These are phyloP conservation scores for Wickerhamia fluorescens DNA, from an alignment of 805 yeast genomes.

Conservation along the genomic window DNA sequence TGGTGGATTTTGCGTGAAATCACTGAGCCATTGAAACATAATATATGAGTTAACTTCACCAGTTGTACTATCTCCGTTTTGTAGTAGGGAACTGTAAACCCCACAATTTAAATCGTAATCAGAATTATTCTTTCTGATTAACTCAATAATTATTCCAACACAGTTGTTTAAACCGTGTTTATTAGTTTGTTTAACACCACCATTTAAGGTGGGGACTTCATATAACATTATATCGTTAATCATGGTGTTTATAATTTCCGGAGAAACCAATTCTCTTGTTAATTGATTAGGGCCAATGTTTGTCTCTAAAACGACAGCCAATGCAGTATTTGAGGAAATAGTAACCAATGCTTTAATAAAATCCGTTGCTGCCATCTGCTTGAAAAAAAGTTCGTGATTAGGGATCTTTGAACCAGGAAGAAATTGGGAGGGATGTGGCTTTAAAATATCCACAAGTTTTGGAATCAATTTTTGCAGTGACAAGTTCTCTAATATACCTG, in stretches of 20 bases:
- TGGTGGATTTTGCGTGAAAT: conserved; percentile 82
- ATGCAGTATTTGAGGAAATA: conserved; percentile 72
- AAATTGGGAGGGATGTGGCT: conserved; percentile 59
- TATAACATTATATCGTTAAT: conserved; percentile 64
- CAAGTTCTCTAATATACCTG: conserved; percentile 75
- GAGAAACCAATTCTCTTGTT: conserved; percentile 83
- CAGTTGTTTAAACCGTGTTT: conserved; percentile 90
- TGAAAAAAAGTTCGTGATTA: conserved; percentile 31
- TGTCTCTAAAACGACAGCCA: conserved; percentile 77
- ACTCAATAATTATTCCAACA: conserved; percentile 90
- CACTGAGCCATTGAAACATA: conserved; percentile 39
- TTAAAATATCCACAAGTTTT: conserved; percentile 61
- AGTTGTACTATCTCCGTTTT: conserved; percentile 19
- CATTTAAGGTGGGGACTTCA: conserved; percentile 9
- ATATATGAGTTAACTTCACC: conserved; percentile 35
- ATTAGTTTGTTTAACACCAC: conserved; percentile 28
- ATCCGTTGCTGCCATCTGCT: conserved; percentile 92
- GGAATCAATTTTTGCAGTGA: conserved; percentile 70
- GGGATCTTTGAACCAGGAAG: conserved; percentile 14
- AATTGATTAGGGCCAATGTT: conserved; percentile 95
- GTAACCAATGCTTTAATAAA: conserved; percentile 90
- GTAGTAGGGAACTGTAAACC: conserved; percentile 56
- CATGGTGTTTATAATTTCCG: conserved; percentile 55
- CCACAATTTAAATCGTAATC: conserved; percentile 92
- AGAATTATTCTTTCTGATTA: conserved; percentile 90